Conservation (phyloP, 192 early-diverging fungal species). For the Mortierella hygrophila region DNA sequence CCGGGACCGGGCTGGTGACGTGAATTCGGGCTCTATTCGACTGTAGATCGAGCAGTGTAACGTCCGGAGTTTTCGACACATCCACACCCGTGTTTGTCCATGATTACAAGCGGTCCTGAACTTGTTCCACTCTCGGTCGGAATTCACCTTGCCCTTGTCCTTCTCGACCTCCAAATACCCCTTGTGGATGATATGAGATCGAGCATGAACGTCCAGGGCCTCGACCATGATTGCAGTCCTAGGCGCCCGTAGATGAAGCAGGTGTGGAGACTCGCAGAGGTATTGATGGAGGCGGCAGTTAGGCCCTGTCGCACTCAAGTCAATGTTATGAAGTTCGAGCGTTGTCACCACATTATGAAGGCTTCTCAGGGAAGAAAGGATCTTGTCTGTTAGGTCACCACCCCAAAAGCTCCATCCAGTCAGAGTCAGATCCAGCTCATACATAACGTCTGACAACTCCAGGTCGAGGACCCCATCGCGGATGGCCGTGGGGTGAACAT, state of each 20-base stretch:
- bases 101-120: background rate
- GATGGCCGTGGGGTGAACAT: background rate
- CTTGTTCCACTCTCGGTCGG: too few relatives aligned
- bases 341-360: background rate
- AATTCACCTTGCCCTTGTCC: background rate
- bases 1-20: background rate
- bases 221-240: background rate
- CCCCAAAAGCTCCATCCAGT: background rate
- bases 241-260: background rate
- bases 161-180: background rate
- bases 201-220: background rate
- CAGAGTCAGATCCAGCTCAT: background rate
- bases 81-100: background rate
- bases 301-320: background rate
- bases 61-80: background rate
- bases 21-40: background rate
- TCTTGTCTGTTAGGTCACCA: background rate
- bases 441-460: background rate
- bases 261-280: background rate
- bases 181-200: background rate
- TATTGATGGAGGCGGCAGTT: background rate
- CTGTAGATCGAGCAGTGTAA: background rate
- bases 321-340: background rate
- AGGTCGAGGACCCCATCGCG: background rate
- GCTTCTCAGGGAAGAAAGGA: background rate